Conservation (phyloP, 768 basidiomycete genomes). For the Gyrodon lividus region DNA sequence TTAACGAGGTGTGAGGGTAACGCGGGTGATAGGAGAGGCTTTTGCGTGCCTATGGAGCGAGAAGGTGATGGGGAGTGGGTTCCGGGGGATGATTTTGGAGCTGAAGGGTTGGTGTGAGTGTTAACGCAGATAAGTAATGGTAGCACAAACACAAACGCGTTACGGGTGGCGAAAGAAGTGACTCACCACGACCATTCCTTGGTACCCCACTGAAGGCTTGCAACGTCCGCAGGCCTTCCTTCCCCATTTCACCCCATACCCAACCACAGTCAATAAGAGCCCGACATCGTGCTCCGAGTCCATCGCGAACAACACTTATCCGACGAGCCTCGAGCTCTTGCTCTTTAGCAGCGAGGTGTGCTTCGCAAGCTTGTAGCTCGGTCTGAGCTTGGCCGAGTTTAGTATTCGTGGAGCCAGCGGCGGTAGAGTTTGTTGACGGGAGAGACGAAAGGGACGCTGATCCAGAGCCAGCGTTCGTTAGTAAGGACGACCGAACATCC, state of each 20-base stretch:
- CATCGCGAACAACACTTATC: conserved; percentile 55
- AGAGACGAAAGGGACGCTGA: conserved; percentile 48
- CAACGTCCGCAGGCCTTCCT: conserved; percentile 46
- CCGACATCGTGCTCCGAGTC: conserved; percentile 58
- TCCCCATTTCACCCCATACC: conserved; percentile 67
- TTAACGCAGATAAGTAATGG: background rate
- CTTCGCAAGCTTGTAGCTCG: conserved; percentile 81
- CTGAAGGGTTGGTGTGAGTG: background rate
- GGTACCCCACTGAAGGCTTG: conserved; percentile 14
- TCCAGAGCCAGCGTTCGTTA: conserved; percentile 24
- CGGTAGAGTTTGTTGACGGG: conserved; percentile 29
- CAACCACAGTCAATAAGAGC: conserved; percentile 71
- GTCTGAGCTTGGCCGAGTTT: conserved; percentile 69
- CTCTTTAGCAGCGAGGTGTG: conserved; percentile 69
- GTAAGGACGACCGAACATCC: conserved; percentile 36
- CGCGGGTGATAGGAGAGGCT: conserved; percentile 7
- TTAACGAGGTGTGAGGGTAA: conserved; percentile 4
- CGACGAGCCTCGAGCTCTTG: conserved; percentile 55
- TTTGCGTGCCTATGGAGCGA: background rate
- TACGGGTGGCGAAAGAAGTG: background rate
- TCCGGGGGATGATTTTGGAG: conserved; percentile 1
- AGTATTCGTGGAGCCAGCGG: conserved; percentile 21
- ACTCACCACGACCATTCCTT: conserved; percentile 3
- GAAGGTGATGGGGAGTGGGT: conserved; percentile 4
- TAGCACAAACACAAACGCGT: background rate